phyloP scores from a whole-genome alignment of 2,329 filamentous ascomycete genomes.

The Ophiobolus disseminans region DNA sequence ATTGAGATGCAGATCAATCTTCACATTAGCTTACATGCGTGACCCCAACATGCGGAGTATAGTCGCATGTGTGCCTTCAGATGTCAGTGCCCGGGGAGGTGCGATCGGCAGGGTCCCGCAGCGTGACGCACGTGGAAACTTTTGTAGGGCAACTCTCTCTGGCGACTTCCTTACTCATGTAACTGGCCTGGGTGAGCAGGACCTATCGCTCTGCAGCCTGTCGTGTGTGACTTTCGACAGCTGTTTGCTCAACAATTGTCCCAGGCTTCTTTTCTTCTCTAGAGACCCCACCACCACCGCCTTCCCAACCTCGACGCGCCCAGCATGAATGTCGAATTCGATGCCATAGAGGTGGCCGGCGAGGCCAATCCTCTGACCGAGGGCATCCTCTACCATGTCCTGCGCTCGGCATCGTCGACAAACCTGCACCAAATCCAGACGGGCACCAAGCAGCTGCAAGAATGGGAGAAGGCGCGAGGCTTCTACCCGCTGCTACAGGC shows the following conservation, averaged over 20 bases:
- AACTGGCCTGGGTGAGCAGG: constrained; percentile 42
- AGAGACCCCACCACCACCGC: constrained; percentile 22
- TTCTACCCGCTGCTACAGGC: constrained; percentile 59
- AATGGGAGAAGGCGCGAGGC: constrained; percentile 57
- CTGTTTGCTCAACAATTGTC: not conserved
- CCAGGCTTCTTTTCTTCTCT: not conserved
- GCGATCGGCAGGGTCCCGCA: constrained; percentile 12
- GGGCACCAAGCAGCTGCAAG: constrained; percentile 60
- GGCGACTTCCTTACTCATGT: constrained; percentile 13
- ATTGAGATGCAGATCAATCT: not conserved
- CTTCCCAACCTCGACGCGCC: not conserved
- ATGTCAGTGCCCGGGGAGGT: not conserved
- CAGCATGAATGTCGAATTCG: constrained; percentile 42
- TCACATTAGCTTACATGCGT: too few species aligned
- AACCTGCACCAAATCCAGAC: constrained; percentile 59
- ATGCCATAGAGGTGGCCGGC: constrained; percentile 76
- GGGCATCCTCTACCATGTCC: constrained; percentile 55
- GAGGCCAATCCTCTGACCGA: constrained; percentile 71
- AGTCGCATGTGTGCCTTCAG: not conserved
- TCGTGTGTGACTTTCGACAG: not conserved
- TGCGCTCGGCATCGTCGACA: constrained; percentile 56
- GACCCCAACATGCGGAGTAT: not conserved
- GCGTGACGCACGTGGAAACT: constrained; percentile 19
- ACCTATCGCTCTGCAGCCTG: not conserved
- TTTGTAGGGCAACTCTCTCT: constrained; percentile 23